These are phyloP conservation scores for Tuber microsphaerosporum DNA, from an alignment of 495 filamentous ascomycete species.

Conservation along the genomic window DNA sequence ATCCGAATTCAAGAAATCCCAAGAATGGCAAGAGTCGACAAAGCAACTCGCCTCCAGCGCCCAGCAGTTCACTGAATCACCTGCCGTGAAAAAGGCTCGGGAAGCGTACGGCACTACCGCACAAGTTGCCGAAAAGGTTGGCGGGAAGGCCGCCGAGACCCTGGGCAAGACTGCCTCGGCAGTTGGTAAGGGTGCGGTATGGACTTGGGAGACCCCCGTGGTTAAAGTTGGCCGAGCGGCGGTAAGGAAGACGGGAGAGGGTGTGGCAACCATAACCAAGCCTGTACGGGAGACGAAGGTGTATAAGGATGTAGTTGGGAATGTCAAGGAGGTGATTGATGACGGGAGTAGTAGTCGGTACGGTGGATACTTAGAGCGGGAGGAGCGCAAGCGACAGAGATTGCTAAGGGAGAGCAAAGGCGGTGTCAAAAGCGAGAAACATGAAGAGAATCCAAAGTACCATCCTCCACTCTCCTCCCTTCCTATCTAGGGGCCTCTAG, in stretches of 20 bases:
- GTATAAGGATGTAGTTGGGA: slow-evolving; percentile 61
- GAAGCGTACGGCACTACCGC: slow-evolving; percentile 78
- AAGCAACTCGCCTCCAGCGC: slow-evolving; percentile 84
- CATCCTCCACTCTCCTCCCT: slow-evolving; percentile 17
- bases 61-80: slow-evolving; percentile 87
- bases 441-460: slow-evolving; percentile 81
- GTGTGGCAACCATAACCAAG: slow-evolving; percentile 83
- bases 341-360: slow-evolving; percentile 94
- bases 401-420: slow-evolving; percentile 66
- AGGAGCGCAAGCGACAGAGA: slow-evolving; percentile 72
- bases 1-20: slow-evolving; percentile 87
- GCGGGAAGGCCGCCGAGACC: slow-evolving; percentile 64
- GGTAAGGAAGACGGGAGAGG: slow-evolving; percentile 73
- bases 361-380: slow-evolving; percentile 91
- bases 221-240: slow-evolving; percentile 88
- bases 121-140: slow-evolving; percentile 56
- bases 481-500: slow-evolving; percentile 79
- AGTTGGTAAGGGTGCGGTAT: slow-evolving; percentile 80
- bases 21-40: slow-evolving; percentile 98
- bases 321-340: slow-evolving; percentile 91
- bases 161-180: slow-evolving; percentile 77
- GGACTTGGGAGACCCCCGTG: slow-evolving; percentile 93
- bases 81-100: slow-evolving; percentile 77
- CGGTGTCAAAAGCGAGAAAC: slow-evolving; percentile 48
- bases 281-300: slow-evolving; percentile 90